Conservation (phyloP, 306 rosid genomes). For the Cucumis cinereus region DNA sequence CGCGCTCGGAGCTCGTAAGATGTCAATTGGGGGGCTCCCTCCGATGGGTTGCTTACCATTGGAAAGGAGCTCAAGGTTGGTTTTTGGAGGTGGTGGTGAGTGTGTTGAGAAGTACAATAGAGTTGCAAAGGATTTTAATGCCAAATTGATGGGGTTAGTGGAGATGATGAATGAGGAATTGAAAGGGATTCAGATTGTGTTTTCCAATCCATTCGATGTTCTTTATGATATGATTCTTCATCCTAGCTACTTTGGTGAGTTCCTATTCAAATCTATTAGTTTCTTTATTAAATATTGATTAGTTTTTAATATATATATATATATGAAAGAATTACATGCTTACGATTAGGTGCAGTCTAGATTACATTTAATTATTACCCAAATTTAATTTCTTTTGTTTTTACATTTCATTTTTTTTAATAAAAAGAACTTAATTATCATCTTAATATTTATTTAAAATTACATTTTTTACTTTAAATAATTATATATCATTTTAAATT, state of each 20-base stretch:
- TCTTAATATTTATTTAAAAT: no score
- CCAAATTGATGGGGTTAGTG: constrained; percentile 26
- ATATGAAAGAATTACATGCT: no score
- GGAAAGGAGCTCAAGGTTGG: constrained; percentile 29
- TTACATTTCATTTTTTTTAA: no score
- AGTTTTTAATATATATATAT: no score
- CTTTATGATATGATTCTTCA: constrained; percentile 25
- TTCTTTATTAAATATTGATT: no score
- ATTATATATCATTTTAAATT: no score
- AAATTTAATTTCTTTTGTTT: no score
- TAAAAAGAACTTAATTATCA: no score
- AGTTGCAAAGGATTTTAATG: constrained; percentile 29
- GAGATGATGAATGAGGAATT: constrained; percentile 15
- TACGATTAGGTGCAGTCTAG: no score
- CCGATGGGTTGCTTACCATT: constrained; percentile 62
- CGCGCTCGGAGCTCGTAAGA: constrained; percentile 32
- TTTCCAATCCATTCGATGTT: constrained; percentile 28
- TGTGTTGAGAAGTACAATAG: constrained; percentile 30
- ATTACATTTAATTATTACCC: no score
- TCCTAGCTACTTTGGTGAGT: constrained; percentile 28
- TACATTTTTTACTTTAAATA: no score
- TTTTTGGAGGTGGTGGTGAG: constrained; percentile 6
- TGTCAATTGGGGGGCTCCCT: constrained; percentile 32
- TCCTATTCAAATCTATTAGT: neutral
- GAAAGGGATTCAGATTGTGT: constrained; percentile 19